phyloP scores from a whole-genome alignment of 2,329 filamentous ascomycete genomes.

The Parastagonospora avenae region DNA sequence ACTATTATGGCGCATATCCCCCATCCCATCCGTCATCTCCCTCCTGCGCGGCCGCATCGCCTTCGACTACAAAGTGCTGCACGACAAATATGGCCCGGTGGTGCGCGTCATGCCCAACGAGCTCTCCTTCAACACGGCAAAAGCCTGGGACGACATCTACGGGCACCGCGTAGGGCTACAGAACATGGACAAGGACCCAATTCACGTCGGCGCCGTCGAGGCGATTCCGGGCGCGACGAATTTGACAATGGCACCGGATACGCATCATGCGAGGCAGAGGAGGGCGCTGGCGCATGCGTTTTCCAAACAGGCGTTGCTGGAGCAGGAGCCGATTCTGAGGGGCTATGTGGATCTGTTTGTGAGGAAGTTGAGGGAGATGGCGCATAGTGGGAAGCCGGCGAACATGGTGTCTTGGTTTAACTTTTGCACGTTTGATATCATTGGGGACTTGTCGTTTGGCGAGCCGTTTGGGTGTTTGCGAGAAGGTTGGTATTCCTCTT shows the following conservation, averaged over 20 bases:
- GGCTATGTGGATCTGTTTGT: slow-evolving; percentile 50
- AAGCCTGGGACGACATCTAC: slow-evolving; percentile 43
- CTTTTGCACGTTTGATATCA: slow-evolving; percentile 42
- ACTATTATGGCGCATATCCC: slow-evolving; percentile 35
- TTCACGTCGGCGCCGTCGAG: slow-evolving; percentile 43
- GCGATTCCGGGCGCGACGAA: slow-evolving; percentile 45
- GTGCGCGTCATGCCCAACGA: slow-evolving; percentile 43
- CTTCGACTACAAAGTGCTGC: slow-evolving; percentile 37
- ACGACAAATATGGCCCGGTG: slow-evolving; percentile 43
- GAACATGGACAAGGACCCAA: slow-evolving; percentile 44
- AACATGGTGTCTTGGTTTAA: slow-evolving; percentile 45
- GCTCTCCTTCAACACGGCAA: slow-evolving; percentile 39
- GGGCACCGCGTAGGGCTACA: slow-evolving; percentile 35
- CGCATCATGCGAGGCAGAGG: slow-evolving; percentile 47
- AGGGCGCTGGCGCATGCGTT: slow-evolving; percentile 50
- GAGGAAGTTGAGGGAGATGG: slow-evolving; percentile 43
- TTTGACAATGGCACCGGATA: slow-evolving; percentile 46
- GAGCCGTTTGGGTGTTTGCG: slow-evolving; percentile 40
- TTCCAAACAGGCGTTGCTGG: slow-evolving; percentile 45
- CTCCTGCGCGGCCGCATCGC: slow-evolving; percentile 35
- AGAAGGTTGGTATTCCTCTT: slow-evolving; percentile 23
- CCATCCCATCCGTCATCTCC: slow-evolving; percentile 32
- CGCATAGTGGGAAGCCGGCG: slow-evolving; percentile 28
- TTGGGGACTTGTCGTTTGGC: slow-evolving; percentile 40
- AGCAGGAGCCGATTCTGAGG: slow-evolving; percentile 49